A percentile compares a stretch with the other conserved stretches of the same genome.
phyloP scores from a whole-genome alignment of 768 basidiomycete species.

The Saitozyma sp. region DNA sequence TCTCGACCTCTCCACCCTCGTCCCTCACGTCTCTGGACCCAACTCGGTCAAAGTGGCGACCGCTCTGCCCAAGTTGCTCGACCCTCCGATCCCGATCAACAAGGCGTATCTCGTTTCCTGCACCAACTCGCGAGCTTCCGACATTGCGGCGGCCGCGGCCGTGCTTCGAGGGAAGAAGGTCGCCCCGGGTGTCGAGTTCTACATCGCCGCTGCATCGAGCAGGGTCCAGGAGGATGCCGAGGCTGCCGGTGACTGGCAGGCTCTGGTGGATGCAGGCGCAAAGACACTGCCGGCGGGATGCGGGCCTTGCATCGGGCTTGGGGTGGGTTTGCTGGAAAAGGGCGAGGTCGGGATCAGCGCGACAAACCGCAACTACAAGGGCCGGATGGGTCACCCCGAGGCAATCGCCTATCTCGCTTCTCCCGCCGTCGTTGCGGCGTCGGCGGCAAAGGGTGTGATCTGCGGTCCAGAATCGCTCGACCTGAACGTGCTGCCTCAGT shows the following conservation, averaged over 20 bases:
- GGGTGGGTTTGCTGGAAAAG: constrained; percentile 86
- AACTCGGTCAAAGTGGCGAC: constrained; percentile 98
- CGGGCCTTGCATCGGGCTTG: constrained; percentile 96
- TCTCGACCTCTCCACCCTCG: constrained; percentile 88
- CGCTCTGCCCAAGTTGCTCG: constrained; percentile 78
- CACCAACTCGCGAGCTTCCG: constrained; percentile 94
- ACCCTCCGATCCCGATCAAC: constrained; percentile 74
- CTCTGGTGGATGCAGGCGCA: constrained; percentile 81
- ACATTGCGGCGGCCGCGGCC: constrained; percentile 87
- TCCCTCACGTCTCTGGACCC: constrained; percentile 94
- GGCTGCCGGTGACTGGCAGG: constrained; percentile 79
- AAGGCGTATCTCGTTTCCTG: constrained; percentile 99
- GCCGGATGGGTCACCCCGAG: constrained; percentile 94
- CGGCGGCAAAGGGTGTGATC: constrained; percentile 88
- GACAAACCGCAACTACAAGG: constrained; percentile 98
- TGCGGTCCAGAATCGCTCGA: constrained; percentile 74
- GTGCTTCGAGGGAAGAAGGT: constrained; percentile 77
- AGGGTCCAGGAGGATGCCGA: constrained; percentile 90
- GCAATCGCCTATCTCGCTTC: constrained; percentile 94
- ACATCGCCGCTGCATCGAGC: constrained; percentile 92
- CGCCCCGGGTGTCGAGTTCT: constrained; percentile 89
- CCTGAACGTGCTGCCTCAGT: constrained; percentile 57
- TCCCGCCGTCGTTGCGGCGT: constrained; percentile 95
- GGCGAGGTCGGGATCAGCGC: constrained; percentile 96
- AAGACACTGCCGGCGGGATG: constrained; percentile 92